Base-by-base conservation (phyloP, 441 rosid species). In the Gossypium gossypioides region DNA sequence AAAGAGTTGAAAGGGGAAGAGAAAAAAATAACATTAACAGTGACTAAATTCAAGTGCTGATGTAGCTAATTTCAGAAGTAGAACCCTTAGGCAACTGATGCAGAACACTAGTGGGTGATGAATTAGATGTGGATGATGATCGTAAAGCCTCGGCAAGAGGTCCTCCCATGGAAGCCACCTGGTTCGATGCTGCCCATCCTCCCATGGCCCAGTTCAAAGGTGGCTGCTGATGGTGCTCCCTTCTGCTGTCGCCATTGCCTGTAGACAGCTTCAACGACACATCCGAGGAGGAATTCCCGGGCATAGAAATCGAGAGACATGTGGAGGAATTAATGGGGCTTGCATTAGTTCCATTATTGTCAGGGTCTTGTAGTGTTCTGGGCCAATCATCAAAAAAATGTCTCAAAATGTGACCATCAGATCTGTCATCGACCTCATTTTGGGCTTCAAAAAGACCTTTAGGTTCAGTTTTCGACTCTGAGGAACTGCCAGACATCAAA, bases 371-470 rank as follows among this genome's bases (percentile, higher is more conserved):
- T 5, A 72, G 50, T 0, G 92, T 75, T 48, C 96, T 75, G 0
- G 98, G 98, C 96, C 95, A 95, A 75, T 95, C 98, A 32, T 95
- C 92, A 25, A 95, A 92, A 77, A 95, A 95, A 63, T 78, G 96
- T 77, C 99, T 81, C 67, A 92, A 75, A 52, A 86, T 81, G 40
- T 79, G 97, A 34, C 89, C 92, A n/a, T 86, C 87, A 29, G 84
- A 72, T 50, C 81, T 79, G 72, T 77, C 70, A 57, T 64, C 62
- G 18, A 58, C 85, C 32, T 81, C 88, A 37, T 63, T 79, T 59
- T 71, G 87, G 63, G 82, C 70, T 29, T 79, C 87, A 57, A 85
- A 78, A 5, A 85, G 77, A 78, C 84, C 80, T 75, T 75, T 86
- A 59, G 63, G 80, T 56, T 79, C 84, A 57, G 70, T 40, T 61